Evolutionary conservation across 2,329 filamentous ascomycete species (phyloP), one percentile per base, ranked within the genome.

Genomic region (Talaromyces sp.): DNA sequence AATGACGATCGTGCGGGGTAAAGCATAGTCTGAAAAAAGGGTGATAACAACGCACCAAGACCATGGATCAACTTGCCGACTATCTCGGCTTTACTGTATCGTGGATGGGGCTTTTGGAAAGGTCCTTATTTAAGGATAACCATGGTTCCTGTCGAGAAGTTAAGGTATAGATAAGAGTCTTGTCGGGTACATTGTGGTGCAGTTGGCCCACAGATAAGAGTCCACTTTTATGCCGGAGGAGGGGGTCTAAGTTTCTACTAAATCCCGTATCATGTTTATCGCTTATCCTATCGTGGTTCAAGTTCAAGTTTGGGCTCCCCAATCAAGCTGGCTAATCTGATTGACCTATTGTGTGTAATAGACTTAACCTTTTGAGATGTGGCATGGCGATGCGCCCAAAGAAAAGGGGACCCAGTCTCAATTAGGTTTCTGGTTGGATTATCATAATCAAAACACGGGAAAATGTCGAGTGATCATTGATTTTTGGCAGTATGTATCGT

Each of bases 1-100:
- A 58, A 59, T 56, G 61, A 52, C 52, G 60, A 60, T 60, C 61
- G 60, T 64, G 61, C 60, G 61, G 61, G 61, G 61, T 62, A 61
- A 16, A 45, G 14, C 22, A 54, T 50, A 52, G 43, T 39, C 51
- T 32, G 33, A 16, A 56, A 54, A 48, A 46, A 36, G 42, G 41
- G 48, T 44, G 52, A 55, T 54, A 55, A 50, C 14, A 24, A 41
- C 11, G 10, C 11, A 2, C 19, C 17, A 27, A 17, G 13, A 24
- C 33, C 33, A 32, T 29, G 48, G 40, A 17, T 30, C 33, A 27
- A 8, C 16, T 5, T 27, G 9, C 24, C 13, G 32, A 19, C 17
- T 37, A 36, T 49, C 17, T 32, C 7, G 8, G n/a, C 17, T n/a
- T 17, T 9, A 22, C 16, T 29, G 32, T 35, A 20, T 33, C 5